These are phyloP conservation scores for Akebia trifoliata DNA, from an alignment of 164 flowering plant species.

Conservation along the genomic window DNA sequence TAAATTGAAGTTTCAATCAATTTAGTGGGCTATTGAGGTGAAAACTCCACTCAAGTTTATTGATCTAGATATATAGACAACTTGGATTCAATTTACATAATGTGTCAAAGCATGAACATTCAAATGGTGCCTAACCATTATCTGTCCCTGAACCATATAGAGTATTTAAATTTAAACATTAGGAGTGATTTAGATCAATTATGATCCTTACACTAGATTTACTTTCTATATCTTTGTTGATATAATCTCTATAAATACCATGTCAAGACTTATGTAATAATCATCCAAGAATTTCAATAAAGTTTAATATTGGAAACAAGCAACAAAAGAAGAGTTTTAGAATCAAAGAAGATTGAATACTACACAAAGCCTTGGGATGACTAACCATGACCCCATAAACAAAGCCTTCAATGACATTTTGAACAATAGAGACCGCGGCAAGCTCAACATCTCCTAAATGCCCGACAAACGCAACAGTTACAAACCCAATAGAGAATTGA, in stretches of 20 bases:
- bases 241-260: too few species aligned
- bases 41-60: background rate
- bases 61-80: background rate
- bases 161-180: too few species aligned
- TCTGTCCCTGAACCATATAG: too few species aligned
- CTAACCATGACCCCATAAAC: slow-evolving; percentile 42
- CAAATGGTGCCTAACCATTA: too few species aligned
- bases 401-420: slow-evolving; percentile 42
- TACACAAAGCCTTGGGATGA: background rate
- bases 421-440: slow-evolving; percentile 40
- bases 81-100: background rate
- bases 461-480: slow-evolving; percentile 42
- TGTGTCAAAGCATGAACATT: too few species aligned
- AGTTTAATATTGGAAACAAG: background rate
- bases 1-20: background rate
- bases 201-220: too few species aligned
- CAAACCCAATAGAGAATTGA: slow-evolving; percentile 35
- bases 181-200: too few species aligned
- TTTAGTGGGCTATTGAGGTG: background rate
- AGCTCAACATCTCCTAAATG: slow-evolving; percentile 42
- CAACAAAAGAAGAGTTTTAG: background rate
- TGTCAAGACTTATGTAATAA: background rate
- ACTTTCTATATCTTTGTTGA: too few species aligned
- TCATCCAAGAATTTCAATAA: too few species aligned
- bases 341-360: background rate